phyloP scores from a whole-genome alignment of 306 rosid genomes.

The Parietaria judaica region DNA sequence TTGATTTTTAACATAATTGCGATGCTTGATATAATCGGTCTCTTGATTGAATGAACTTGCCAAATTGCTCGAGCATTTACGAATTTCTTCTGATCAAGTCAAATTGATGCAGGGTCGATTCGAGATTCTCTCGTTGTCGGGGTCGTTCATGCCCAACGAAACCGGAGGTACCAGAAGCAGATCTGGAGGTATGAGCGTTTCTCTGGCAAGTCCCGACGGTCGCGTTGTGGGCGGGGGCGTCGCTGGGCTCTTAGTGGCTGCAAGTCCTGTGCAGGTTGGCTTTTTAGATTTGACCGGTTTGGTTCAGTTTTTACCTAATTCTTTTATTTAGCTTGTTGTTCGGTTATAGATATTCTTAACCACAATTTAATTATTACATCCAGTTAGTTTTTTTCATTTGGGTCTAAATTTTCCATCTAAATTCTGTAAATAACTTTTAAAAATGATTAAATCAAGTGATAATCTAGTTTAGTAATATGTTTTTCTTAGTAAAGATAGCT shows the following conservation, averaged over 20 bases:
- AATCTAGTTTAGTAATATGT: too few species aligned
- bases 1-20: too few species aligned
- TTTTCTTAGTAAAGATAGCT: too few species aligned
- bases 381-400: too few species aligned
- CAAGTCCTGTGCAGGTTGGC: slow-evolving; percentile 80
- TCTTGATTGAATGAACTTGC: too few species aligned
- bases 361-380: too few species aligned
- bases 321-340: too few species aligned
- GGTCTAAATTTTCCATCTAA: too few species aligned
- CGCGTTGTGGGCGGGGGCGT: slow-evolving; percentile 96
- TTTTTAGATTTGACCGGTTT: slow-evolving; percentile 2
- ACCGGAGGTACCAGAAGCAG: slow-evolving; percentile 84
- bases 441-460: too few species aligned
- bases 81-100: slow-evolving; percentile 9
- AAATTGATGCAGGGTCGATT: slow-evolving; percentile 57
- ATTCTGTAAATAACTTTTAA: too few species aligned
- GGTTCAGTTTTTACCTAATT: not conserved
- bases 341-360: too few species aligned
- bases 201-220: slow-evolving; percentile 86
- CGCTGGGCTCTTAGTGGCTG: slow-evolving; percentile 88
- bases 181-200: slow-evolving; percentile 96
- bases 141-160: slow-evolving; percentile 87
- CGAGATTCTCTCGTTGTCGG: slow-evolving; percentile 82
- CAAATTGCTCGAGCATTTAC: not conserved
- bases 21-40: too few species aligned